phyloP scores from a whole-genome alignment of 2,329 filamentous ascomycete genomes.

The Nannizziopsis arthrosporioides region DNA sequence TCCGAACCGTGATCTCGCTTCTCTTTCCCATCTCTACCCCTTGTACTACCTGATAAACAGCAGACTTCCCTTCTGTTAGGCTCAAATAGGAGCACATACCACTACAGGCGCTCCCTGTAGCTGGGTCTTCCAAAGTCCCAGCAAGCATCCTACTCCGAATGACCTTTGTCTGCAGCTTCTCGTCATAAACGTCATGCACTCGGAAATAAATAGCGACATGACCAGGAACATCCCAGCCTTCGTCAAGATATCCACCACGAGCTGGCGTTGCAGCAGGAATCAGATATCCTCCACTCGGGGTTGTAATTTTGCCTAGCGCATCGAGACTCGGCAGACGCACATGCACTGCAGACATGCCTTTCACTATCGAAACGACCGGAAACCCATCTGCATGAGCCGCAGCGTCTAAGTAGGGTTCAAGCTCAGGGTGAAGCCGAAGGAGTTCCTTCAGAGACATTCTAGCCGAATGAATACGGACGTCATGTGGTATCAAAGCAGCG shows the following conservation, averaged over 20 bases:
- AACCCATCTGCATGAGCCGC: conserved; percentile 23
- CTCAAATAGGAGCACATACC: conserved; percentile 36
- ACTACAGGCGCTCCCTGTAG: conserved; percentile 41
- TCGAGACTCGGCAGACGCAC: conserved; percentile 45
- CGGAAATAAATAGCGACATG: conserved; percentile 25
- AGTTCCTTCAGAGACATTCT: conserved; percentile 21
- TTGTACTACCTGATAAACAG: conserved; percentile 30
- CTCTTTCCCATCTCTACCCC: conserved; percentile 42
- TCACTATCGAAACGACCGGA: conserved; percentile 53
- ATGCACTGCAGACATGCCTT: conserved; percentile 50
- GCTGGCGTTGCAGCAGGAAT: conserved; percentile 15
- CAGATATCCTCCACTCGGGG: conserved; percentile 15
- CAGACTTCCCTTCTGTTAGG: conserved; percentile 25
- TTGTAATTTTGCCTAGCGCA: conserved; percentile 38
- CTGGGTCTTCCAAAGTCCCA: conserved; percentile 36
- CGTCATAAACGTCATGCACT: conserved; percentile 17
- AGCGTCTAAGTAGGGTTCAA: conserved; percentile 17
- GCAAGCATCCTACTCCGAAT: conserved; percentile 25
- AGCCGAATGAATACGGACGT: conserved; percentile 50
- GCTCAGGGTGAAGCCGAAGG: conserved; percentile 18
- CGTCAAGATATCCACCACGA: conserved; percentile 16
- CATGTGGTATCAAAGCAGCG: conserved; percentile 54
- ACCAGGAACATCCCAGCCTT: conserved; percentile 20
- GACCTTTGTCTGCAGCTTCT: conserved; percentile 17
- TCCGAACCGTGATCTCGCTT: conserved; percentile 39